These are phyloP conservation scores for Penicillium atrosanguineum DNA, from an alignment of 495 filamentous ascomycete genomes.

Conservation along the genomic window DNA sequence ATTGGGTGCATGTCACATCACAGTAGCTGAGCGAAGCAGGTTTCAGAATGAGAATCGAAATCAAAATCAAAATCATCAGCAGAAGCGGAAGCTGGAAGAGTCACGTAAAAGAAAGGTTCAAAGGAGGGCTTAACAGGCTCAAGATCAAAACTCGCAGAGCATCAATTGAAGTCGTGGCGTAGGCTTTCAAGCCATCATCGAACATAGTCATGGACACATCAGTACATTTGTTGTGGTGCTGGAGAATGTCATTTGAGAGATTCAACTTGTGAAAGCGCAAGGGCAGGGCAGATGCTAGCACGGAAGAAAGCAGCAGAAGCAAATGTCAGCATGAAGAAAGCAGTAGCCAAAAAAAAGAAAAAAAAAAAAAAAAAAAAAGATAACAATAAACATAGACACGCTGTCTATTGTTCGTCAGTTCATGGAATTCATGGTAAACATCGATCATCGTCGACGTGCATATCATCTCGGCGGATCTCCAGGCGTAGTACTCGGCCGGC, in stretches of 20 bases:
- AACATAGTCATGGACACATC: conserved; percentile 22
- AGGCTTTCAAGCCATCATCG: conserved; percentile 11
- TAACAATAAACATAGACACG: conserved; percentile 23
- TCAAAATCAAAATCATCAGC: not conserved
- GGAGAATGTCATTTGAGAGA: not conserved
- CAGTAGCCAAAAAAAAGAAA: not conserved
- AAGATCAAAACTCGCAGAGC: not conserved
- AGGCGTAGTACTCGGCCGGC: conserved; percentile 14
- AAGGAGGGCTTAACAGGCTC: not conserved
- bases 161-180: not conserved
- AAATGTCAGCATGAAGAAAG: not conserved
- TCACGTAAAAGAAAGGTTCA: not conserved
- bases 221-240: not conserved
- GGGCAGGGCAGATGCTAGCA: too few species aligned
- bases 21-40: too few species aligned
- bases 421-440: conserved; percentile 20
- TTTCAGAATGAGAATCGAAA: too few species aligned
- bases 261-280: too few species aligned
- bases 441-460: not conserved
- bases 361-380: conserved; percentile 1
- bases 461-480: conserved; percentile 17
- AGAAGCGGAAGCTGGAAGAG: not conserved
- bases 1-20: not conserved
- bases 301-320: not conserved
- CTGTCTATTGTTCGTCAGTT: conserved; percentile 29